A percentile compares a stretch with the other conserved stretches of the same genome.
These are phyloP conservation scores for Licmophora abbreviata DNA, from an alignment of 108 stramenopile genomes.

Conservation along the genomic window DNA sequence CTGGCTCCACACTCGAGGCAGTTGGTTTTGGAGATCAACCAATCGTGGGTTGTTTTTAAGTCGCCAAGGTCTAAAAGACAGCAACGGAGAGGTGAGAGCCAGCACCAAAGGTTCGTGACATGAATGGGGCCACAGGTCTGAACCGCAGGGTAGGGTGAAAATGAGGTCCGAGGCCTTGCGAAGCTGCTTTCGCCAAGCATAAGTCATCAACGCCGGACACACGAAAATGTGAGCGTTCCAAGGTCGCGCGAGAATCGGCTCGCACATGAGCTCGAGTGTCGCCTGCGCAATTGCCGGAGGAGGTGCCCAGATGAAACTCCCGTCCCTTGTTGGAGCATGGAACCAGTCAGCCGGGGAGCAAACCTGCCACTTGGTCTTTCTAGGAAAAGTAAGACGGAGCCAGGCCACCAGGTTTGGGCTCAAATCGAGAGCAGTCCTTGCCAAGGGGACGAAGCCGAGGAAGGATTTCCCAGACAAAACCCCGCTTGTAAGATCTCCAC, in stretches of 20 bases:
- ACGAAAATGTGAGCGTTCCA: constrained; percentile 3
- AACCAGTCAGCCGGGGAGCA: not conserved
- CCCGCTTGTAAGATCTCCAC: constrained; percentile 24
- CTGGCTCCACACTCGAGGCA: not conserved
- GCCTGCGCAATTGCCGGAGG: constrained; percentile 7
- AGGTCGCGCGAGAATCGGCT: not conserved
- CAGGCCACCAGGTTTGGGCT: not conserved
- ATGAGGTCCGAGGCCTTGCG: not conserved
- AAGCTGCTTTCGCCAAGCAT: not conserved
- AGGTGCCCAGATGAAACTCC: constrained; percentile 4
- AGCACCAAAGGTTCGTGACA: not conserved
- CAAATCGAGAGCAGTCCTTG: not conserved
- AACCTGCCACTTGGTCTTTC: not conserved
- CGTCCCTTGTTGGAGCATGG: too few relatives aligned
- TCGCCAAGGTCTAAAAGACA: constrained; percentile 7
- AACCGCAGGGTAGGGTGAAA: not conserved
- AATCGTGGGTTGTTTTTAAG: constrained; percentile 5
- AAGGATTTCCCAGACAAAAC: constrained; percentile 21
- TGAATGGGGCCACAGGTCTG: not conserved
- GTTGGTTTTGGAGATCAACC: not conserved
- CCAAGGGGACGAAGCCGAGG: not conserved
- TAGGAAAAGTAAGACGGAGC: not conserved
- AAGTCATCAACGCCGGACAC: not conserved
- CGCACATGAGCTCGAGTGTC: not conserved
- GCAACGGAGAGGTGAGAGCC: constrained; percentile 1